A percentile compares a stretch with the other conserved stretches of the same genome.
Conservation (phyloP, 2,329 filamentous ascomycete species). For the Botryotinia globosa region DNA sequence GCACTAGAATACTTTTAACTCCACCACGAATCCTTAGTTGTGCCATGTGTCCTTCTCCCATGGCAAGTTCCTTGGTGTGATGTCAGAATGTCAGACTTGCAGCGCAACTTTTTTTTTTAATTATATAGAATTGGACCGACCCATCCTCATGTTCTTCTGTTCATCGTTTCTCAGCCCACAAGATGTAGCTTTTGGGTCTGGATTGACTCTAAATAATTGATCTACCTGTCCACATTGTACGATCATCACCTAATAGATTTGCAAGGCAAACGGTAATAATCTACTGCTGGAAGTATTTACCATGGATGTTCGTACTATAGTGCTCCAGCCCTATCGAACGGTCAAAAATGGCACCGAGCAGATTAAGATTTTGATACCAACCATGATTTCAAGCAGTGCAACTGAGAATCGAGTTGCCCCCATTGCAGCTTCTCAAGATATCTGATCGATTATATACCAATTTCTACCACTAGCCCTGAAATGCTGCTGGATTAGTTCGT, state of each 20-base stretch:
- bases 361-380: not conserved
- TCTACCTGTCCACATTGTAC: not conserved
- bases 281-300: not conserved
- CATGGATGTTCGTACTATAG: not conserved
- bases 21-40: not conserved
- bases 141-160: not conserved
- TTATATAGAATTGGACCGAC: not conserved
- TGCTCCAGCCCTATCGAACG: not conserved
- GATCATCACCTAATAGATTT: not conserved
- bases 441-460: not conserved
- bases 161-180: not conserved
- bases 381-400: not conserved
- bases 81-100: not conserved
- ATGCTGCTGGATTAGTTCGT: not conserved
- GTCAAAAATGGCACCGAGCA: not conserved
- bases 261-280: not conserved
- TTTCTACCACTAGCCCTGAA: not conserved
- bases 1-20: not conserved
- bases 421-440: not conserved
- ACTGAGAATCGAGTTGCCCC: not conserved
- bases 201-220: not conserved
- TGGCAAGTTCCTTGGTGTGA: not conserved
- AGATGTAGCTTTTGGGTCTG: not conserved
- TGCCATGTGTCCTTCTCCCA: conserved; percentile 6
- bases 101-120: not conserved